phyloP scores from a whole-genome alignment of 1,139 yeast genomes.

The Yamadazyma sp. region DNA sequence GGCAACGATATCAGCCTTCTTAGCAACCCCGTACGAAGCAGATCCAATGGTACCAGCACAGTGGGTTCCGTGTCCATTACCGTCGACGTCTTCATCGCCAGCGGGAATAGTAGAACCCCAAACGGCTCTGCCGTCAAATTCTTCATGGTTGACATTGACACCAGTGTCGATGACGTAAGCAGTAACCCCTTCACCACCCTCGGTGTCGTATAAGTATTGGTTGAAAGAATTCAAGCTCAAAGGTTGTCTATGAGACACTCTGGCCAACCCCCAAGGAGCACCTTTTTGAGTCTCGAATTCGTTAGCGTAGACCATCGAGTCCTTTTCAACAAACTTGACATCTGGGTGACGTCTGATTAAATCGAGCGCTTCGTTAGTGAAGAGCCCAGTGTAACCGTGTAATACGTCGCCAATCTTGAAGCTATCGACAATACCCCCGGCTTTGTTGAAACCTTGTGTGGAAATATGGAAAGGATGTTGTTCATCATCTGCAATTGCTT shows the following conservation, averaged over 20 bases:
- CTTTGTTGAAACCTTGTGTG: slow-evolving; percentile 27
- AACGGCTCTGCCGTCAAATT: slow-evolving; percentile 42
- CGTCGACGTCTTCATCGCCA: slow-evolving; percentile 37
- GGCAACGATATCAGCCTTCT: slow-evolving; percentile 42
- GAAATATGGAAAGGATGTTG: slow-evolving; percentile 37
- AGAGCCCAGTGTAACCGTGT: slow-evolving; percentile 36
- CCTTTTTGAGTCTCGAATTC: slow-evolving; percentile 36
- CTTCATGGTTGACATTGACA: slow-evolving; percentile 39
- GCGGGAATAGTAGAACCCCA: slow-evolving; percentile 45
- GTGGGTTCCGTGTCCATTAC: slow-evolving; percentile 58
- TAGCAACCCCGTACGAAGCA: slow-evolving; percentile 43
- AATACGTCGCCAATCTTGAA: slow-evolving; percentile 27
- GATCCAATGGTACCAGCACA: slow-evolving; percentile 50
- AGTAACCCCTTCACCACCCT: slow-evolving; percentile 45
- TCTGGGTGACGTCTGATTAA: slow-evolving; percentile 27
- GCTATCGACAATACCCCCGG: slow-evolving; percentile 61
- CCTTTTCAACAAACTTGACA: slow-evolving; percentile 39
- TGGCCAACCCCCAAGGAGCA: slow-evolving; percentile 38
- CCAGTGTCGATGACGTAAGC: slow-evolving; percentile 49
- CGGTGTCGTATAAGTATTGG: slow-evolving; percentile 35
- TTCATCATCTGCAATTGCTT: slow-evolving; percentile 22
- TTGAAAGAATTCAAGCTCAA: slow-evolving; percentile 51
- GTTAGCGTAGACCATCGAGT: slow-evolving; percentile 29
- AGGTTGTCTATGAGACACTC: slow-evolving; percentile 45
- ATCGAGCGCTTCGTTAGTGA: slow-evolving; percentile 27